Evolutionary conservation across 1,284 basidiomycete genomes (phyloP), one percentile per base, ranked within the genome.

Genomic region (Abortiporus biennis): DNA sequence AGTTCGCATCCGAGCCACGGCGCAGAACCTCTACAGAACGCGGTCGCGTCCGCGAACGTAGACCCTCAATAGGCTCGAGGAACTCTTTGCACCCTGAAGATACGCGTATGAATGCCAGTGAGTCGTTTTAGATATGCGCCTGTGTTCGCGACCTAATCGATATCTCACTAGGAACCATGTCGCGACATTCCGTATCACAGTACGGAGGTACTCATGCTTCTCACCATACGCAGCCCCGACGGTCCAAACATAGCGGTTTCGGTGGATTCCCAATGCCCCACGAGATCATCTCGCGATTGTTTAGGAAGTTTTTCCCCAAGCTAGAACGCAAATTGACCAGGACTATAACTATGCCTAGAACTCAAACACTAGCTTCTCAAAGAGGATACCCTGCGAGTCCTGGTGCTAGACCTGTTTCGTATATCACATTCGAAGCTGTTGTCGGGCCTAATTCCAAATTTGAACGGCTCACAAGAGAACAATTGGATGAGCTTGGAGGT

Each of bases 201-300:
- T 16, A 45, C 47, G 2, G 30, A 30, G n/a, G n/a, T n/a, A n/a
- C n/a, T n/a, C n/a, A n/a, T n/a, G 46, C 45, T 4, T 34, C 46
- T 8, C 49, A 47, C 42, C 38, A 31, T 19, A 42, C 46, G 19
- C 54, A 51, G 20, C 43, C 48, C 16, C 54, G 47, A 36, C 58
- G 61, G 20, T 54, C 63, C 36, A 71, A 69, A 49, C 61, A 72
- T 47, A 63, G 64, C 35, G 76, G 63, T 3, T 92, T 90, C 52
- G 93, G 93, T 34, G 93, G 92, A 0, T 98, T 96, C 62, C 92
- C 93, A 0, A 92, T 87, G 61, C 92, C 93, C 0, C 68, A 84
- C 52, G 68, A 78, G 48, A 63, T 93, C 20, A 36, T 55, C 24
- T 54, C 54, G 8, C 48, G 53, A 15, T 24, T 57, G 3, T 47